A percentile compares a stretch with the other conserved stretches of the same genome.
Evolutionary conservation across 2,329 filamentous ascomycete genomes (phyloP).

Genomic region (Parastagonospora avenae): DNA sequence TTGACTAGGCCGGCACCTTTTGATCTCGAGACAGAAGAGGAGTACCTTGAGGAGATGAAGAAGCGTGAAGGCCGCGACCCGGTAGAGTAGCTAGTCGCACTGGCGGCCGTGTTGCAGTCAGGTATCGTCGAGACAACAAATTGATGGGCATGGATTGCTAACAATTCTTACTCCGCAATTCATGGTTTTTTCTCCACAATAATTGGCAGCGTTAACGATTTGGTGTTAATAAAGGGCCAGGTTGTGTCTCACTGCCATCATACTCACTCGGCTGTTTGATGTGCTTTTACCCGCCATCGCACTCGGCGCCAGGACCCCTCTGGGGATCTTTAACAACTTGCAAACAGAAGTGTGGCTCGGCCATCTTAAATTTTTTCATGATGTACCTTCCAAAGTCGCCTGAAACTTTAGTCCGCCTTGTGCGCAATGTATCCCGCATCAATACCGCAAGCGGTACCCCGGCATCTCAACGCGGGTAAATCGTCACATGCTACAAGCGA

Average conservation of each 20-base stretch:
- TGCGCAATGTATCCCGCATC: background rate
- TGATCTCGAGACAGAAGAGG: constrained; percentile 55
- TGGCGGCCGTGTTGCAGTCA: no score
- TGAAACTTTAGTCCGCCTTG: no score
- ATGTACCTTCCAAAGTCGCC: no score
- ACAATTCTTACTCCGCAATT: no score
- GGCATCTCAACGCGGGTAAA: constrained; percentile 22
- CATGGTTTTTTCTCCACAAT: no score
- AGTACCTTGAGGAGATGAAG: constrained; percentile 54
- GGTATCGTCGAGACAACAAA: no score
- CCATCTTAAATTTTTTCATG: no score
- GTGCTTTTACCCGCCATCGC: constrained; percentile 1
- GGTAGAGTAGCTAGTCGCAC: constrained; percentile 37
- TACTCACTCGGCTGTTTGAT: background rate
- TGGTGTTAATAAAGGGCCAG: background rate
- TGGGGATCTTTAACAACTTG: no score
- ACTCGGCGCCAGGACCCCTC: background rate
- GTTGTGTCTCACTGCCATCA: background rate
- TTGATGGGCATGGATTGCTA: no score
- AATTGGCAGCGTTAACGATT: no score
- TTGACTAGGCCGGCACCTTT: constrained; percentile 61
- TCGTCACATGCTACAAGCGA: constrained; percentile 22
- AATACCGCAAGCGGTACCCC: background rate
- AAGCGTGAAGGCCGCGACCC: constrained; percentile 50
- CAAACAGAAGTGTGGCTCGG: no score